Conservation (phyloP, 768 basidiomycete genomes). For the Phaffia australis region DNA sequence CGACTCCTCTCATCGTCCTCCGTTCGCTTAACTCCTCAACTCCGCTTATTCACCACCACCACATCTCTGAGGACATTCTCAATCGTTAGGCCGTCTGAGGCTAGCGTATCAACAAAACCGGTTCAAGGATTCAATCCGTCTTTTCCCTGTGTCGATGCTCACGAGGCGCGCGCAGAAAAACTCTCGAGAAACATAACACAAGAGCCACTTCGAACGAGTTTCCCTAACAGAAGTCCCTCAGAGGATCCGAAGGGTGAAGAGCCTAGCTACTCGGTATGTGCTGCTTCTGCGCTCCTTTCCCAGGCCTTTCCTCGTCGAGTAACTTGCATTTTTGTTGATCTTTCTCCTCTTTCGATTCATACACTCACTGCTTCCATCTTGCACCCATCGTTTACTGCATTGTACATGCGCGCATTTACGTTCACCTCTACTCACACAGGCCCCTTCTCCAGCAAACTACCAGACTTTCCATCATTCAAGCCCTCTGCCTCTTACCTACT, state of each 20-base stretch:
- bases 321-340: neutral
- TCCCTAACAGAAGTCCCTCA: conserved; percentile 11
- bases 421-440: neutral
- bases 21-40: too few relatives aligned
- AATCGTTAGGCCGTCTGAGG: too few relatives aligned
- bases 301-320: neutral
- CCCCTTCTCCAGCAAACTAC: conserved; percentile 42
- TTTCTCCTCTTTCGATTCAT: conserved; percentile 10
- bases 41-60: too few relatives aligned
- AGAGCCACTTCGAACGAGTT: conserved; percentile 19
- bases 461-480: conserved; percentile 51
- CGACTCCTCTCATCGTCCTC: too few relatives aligned
- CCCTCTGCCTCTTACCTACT: conserved; percentile 51
- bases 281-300: neutral
- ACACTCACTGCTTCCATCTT: conserved; percentile 26
- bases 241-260: conserved; percentile 27
- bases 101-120: too few relatives aligned
- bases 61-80: too few relatives aligned
- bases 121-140: conserved; percentile 14
- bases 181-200: conserved; percentile 1
- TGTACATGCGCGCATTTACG: conserved; percentile 8
- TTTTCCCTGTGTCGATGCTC: conserved; percentile 26
- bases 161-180: conserved; percentile 19
- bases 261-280: conserved; percentile 22
- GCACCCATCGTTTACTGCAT: conserved; percentile 14